Evolutionary conservation across 2,329 filamentous ascomycete genomes (phyloP), one percentile per base, ranked within the genome.

Genomic region (Graphilbum ipis-grandicollis): DNA sequence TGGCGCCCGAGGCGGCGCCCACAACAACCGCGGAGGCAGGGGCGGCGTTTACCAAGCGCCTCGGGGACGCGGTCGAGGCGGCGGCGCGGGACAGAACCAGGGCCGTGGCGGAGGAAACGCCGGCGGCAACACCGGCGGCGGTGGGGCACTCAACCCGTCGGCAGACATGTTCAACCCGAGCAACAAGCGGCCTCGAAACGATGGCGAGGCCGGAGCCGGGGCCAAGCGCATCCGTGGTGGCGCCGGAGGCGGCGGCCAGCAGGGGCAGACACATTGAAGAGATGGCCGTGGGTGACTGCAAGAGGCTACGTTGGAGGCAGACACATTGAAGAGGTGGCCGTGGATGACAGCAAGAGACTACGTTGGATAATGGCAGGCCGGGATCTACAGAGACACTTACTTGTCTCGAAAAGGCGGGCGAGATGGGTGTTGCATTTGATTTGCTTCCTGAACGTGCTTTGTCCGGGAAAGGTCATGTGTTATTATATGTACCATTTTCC

Each of bases 81-180:
- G 47, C 9, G 43, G 43, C 17, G 37, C 42, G 2, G 45, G 46
- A 13, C 40, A 45, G 12, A 31, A 33, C 35, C 44, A 43, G 2
- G 44, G 48, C 21, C 41, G 44, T 3, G 42, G 45, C 8, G 46
- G 49, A 2, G 43, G 45, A 12, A 38, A 39, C 9, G 52, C 51
- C 9, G 51, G 53, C 3, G 54, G 56, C 59, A 39, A 54, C 62
- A 18, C 47, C 71, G 28, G 71, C 65, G 47, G 59, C 62, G 2
- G 53, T 26, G n/a, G 26, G 19, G 15, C 13, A 18, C 47, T 71
- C 26, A 71, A 66, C 47, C 60, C 62, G 3, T 53, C 56, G 7
- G 67, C 61, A 12, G 65, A 67, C 10, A 65, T 66, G 41, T 64
- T 68, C 44, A 66, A 68, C 21, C 60, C 64, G 14, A 65, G 66